Base-by-base conservation (phyloP, 2,329 filamentous ascomycete species). In the Ascochyta lentis region DNA sequence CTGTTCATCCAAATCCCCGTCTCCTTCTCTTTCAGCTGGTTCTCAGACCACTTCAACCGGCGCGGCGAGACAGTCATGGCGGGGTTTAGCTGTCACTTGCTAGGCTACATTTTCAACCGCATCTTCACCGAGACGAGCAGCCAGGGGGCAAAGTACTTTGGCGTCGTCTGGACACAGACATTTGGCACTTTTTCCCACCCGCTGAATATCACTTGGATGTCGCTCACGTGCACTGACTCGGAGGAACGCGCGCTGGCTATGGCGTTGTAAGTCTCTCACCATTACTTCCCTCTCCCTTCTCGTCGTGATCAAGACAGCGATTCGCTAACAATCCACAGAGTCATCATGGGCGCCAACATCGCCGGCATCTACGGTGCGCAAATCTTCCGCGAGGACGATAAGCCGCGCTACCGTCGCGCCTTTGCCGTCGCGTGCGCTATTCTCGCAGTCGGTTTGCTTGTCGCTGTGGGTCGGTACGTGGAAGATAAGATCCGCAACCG, bases 341-440 rank as follows among this genome's bases (percentile, higher is more conserved):
- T 86, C 47, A 85, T 87, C 56, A 86, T 86, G 84, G 81, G 82
- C 19, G 85, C 83, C 43, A 87, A 87, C 60, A 83, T 82, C 24
- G 84, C 84, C 0, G 84, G 84, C 22, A 86, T 87, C 47, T 84
- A 85, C 50, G 85, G 84, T 3, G 83, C 83, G 0, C 84, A 87
- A 65, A 82, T 87, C 56, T 87, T 86, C 77, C 81, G 81, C 22
- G 60, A 71, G 0, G 81, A 84, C 48, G 83, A 85, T 60, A 70
- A 68, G 40, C 83, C 83, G 0, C 73, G 76, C 1, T 85, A 85
- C 66, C 78, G 79, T 3, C 78, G 81, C 15, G 83, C 77, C 1
- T 86, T 84, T 64, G 77, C 71, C 22, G 71, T 83, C 54, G 75
- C 75, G 38, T 79, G 80, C 26, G 77, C 71, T 3, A 73, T 84